A percentile compares a stretch with the other conserved stretches of the same genome.
Evolutionary conservation across 129 eudicot genomes (phyloP).

Genomic region (Dittrichia graveolens): DNA sequence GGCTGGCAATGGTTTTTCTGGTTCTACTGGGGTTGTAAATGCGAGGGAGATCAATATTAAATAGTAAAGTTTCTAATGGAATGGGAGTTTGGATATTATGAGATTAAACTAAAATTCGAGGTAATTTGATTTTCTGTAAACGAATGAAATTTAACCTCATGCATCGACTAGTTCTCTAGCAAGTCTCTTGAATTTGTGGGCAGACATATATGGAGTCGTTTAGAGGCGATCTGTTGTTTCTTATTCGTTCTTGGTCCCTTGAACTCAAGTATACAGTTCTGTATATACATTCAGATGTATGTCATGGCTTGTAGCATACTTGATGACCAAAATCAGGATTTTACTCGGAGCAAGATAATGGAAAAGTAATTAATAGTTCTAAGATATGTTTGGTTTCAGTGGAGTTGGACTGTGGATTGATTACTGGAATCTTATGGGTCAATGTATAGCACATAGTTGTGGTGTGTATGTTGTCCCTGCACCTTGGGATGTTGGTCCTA

Average conservation of each 20-base stretch:
- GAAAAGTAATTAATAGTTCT: neutral
- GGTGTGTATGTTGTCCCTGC: too few relatives aligned
- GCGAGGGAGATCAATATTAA: too few relatives aligned
- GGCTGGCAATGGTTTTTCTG: neutral
- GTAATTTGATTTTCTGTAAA: too few relatives aligned
- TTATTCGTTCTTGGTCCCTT: neutral
- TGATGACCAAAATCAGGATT: neutral
- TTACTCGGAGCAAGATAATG: neutral
- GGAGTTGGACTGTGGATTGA: neutral
- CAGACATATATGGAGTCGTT: neutral
- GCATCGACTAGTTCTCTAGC: too few relatives aligned
- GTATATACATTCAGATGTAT: neutral
- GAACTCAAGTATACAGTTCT: neutral
- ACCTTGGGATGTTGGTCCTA: neutral
- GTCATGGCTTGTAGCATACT: slow-evolving; percentile 6
- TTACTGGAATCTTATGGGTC: neutral
- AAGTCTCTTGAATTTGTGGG: neutral
- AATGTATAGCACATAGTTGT: too few relatives aligned
- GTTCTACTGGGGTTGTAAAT: too few relatives aligned
- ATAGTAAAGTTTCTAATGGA: too few relatives aligned
- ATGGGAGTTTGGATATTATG: neutral
- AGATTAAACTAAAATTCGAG: too few relatives aligned
- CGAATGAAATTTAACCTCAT: too few relatives aligned
- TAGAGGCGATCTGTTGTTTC: slow-evolving; percentile 2
- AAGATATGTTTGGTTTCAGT: neutral